Conservation (phyloP, 2,329 filamentous ascomycete species). For the Penicillium sp. region DNA sequence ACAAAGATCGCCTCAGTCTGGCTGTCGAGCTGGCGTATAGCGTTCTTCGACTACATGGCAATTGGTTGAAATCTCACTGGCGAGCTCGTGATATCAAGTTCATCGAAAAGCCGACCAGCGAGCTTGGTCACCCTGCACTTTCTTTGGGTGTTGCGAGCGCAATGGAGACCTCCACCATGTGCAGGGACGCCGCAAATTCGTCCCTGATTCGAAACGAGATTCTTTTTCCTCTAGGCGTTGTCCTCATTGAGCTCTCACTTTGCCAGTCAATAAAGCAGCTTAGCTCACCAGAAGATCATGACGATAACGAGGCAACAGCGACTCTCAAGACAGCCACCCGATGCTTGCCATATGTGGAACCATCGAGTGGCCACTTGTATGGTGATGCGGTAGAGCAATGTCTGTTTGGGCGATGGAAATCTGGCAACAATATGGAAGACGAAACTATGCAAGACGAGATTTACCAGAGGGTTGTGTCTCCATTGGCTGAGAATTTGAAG, state of each 20-base stretch:
- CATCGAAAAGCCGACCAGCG: neutral
- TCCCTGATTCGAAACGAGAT: slow-evolving; percentile 8
- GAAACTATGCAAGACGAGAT: neutral
- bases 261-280: neutral
- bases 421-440: neutral
- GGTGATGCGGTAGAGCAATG: neutral
- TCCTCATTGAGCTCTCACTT: slow-evolving; percentile 13
- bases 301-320: neutral
- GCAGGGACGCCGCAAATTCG: neutral
- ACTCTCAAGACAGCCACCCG: neutral
- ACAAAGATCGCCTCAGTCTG: slow-evolving; percentile 10
- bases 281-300: neutral
- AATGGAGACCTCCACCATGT: neutral
- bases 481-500: neutral
- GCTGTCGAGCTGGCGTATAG: slow-evolving; percentile 17
- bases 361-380: neutral
- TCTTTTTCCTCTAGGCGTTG: slow-evolving; percentile 14
- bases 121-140: neutral
- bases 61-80: slow-evolving; percentile 18
- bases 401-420: neutral
- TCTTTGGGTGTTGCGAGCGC: neutral
- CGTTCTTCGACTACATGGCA: slow-evolving; percentile 22
- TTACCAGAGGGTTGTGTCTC: neutral
- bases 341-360: neutral
- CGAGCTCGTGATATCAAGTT: slow-evolving; percentile 16